Evolutionary conservation across 805 yeast species (phyloP), one percentile per base, ranked within the genome.

Genomic region (Kodamaea leandrae): DNA sequence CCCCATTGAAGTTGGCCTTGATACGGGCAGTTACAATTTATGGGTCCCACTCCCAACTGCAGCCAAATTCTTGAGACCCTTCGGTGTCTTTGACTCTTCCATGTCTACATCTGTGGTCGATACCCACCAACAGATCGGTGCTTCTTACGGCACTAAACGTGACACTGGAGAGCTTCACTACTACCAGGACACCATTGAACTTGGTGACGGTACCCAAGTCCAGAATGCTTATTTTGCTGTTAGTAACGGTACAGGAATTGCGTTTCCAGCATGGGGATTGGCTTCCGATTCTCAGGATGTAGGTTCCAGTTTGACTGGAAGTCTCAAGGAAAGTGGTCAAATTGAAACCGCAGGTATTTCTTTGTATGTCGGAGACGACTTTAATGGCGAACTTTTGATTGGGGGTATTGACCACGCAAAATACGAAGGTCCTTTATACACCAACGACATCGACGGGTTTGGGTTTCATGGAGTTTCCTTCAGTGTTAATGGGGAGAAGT

Each of bases 261-360:
- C 10, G 6, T 30, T 9, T 12, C 33, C 33, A 4, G 33, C 5
- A 25, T 34, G 15, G 37, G 47, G 18, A 37, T 37, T 15, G 43
- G 44, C 12, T 62, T 60, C 6, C 48, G 52, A 7, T 43, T 53
- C 20, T 57, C 55, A 6, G 45, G 35, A 34, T n/a, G 21, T 12
- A 10, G 86, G 87, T 61, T 70, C 76, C 39, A 86, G 86, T 57
- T 63, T 86, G 42, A 95, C 95, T 0, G 49, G 69, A 39, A 72
- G 74, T 44, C 60, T 87, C 67, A 79, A 72, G 37, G 56, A 64
- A 24, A 74, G 75, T 39, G 90, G 89, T 0, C 50, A 74, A 27
- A 84, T 80, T 46, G 52, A 71, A 32, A 71, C 73, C 36, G 68
- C 69, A 24, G 76, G 76, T 1, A 86, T 82, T 55, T 83, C 91